Evolutionary conservation across 768 basidiomycete genomes (phyloP), one percentile per base, ranked within the genome.

Genomic region (Trametes meyenii): DNA sequence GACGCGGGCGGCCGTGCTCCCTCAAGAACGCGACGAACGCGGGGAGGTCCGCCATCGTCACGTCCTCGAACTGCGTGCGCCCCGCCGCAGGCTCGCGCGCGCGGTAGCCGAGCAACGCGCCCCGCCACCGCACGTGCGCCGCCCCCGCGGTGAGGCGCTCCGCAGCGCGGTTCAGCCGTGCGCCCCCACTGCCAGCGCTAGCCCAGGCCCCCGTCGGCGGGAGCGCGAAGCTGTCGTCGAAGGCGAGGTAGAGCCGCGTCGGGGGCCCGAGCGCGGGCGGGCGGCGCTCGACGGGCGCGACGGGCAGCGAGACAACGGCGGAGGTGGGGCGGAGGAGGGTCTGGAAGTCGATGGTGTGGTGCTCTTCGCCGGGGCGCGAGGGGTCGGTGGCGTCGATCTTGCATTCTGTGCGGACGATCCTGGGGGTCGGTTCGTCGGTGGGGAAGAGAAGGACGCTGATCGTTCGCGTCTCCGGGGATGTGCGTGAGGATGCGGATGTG

Each of bases 221-320:
- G 42, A 43, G 7, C 8, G 45, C 46, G 26, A 29, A 17, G 40
- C 17, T 16, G 39, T 24, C 39, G 46, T 43, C 40, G 57, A 50
- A 58, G 0, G 57, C 57, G n/a, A 58, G 48, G 57, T 42, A 58
- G 48, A 58, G 57, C 26, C 40, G 35, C 50, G 50, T 39, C n/a
- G 10, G 35, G n/a, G 19, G 36, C 39, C 24, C 21, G 7, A 11
- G 36, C 5, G 21, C 7, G 43, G 3, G 43, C 19, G n/a, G 49
- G 29, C 8, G 29, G 4, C 3, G 8, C 49, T 39, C 50, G 35
- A 39, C 8, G 7, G 17, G 50, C 5, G n/a, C 36, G 16, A 36
- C 36, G 35, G 50, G 50, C 35, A 19, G 35, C 2, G 35, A 10
- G 35, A n/a, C 13, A 17, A 36, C 35, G 36, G 16, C 36, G 36